A percentile compares a stretch with the other conserved stretches of the same genome.
Conservation (phyloP, 164 flowering plant genomes). For the Akebia trifoliata region DNA sequence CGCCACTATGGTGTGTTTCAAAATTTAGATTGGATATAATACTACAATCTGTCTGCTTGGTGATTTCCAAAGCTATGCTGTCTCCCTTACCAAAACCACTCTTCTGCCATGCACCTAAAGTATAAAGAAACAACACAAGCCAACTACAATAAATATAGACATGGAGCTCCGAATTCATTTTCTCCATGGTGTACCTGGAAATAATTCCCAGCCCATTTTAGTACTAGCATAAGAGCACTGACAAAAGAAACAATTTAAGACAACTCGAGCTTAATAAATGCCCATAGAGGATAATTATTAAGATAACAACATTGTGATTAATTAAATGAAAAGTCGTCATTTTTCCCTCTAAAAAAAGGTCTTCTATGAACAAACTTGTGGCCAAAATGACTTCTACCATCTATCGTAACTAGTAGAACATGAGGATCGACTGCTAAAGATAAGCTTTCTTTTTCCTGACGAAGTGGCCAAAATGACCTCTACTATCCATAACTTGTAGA, state of each 20-base stretch:
- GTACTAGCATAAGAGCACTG: neutral
- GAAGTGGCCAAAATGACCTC: neutral
- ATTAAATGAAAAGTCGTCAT: too few species aligned
- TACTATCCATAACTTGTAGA: neutral
- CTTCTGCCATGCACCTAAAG: conserved; percentile 90
- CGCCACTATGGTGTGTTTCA: conserved; percentile 73
- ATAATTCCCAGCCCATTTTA: neutral
- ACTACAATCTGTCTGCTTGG: conserved; percentile 57
- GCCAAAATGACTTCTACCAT: too few species aligned
- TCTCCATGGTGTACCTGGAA: conserved; percentile 64
- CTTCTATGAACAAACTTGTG: neutral
- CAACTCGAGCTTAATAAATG: neutral
- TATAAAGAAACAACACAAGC: conserved; percentile 84
- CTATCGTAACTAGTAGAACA: neutral
- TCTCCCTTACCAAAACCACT: conserved; percentile 97
- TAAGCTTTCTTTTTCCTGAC: neutral
- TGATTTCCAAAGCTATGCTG: conserved; percentile 61
- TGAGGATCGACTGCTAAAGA: neutral
- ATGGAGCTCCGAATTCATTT: conserved; percentile 57
- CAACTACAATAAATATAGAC: conserved; percentile 66
- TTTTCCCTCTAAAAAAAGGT: neutral
- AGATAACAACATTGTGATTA: too few species aligned
- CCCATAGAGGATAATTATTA: neutral
- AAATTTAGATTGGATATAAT: conserved; percentile 53
- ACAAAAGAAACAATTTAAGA: neutral